Base-by-base conservation (phyloP, 306 rosid species). In the Alnus rubra region DNA sequence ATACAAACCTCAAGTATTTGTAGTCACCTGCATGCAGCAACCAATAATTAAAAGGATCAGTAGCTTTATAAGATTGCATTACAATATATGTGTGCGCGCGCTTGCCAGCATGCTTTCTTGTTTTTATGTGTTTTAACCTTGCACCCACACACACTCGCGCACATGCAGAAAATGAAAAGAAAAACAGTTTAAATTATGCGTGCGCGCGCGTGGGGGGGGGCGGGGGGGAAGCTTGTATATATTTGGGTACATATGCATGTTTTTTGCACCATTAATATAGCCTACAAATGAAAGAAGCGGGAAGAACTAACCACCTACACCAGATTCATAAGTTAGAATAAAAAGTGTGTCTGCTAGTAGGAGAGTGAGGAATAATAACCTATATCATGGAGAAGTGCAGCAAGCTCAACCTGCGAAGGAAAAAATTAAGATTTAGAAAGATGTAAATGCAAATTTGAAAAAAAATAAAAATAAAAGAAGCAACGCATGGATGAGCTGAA, bases 301-400 rank as follows among this genome's bases (percentile, higher is more conserved):
- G 18, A 12, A 51, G 15, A 51, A 4, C 9, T 50, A 31, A 51
- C 35, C 35, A 48, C 59, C 33, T 4, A 30, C 3, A 63, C 13
- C 74, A 70, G 28, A 68, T 68, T 77, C 55, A 56, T 13, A 23
- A 7, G 47, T 53, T 54, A 70, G 31, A 56, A 78, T 42, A 33
- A 51, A 42, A 78, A 44, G 65, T 19, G 28, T n/a, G 14, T 16
- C 35, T 47, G 12, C 5, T 48, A 51, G 28, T 13, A 28, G 55
- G 35, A 9, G 73, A 31, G 42, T 18, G 71, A 48, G 7, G 35
- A 53, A 47, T 28, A 60, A 69, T 63, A 28, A 91, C 98, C 97
- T 76, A 92, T 88, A 77, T 92, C 98, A 80, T 91, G 98, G 42
- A 94, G 95, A 64, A 94, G 86, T 42, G 97, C 98, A 72, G 98